Conservation (phyloP, 2,329 filamentous ascomycete species). For the Fusarium sp. region DNA sequence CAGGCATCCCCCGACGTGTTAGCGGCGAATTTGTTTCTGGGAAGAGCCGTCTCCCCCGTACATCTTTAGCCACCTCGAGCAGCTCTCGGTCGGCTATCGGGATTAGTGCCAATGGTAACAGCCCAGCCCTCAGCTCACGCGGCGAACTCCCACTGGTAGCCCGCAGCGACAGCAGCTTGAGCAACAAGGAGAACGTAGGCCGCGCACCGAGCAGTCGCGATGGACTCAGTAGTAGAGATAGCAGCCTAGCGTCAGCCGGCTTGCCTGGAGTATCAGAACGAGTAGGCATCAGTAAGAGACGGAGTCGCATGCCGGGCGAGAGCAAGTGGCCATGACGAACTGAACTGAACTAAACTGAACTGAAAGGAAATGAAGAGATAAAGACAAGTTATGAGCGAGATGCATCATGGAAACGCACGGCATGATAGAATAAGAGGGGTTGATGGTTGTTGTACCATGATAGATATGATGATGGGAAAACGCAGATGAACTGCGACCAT, state of each 20-base stretch:
- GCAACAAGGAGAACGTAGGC: slow-evolving; percentile 59
- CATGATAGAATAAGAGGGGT: slow-evolving; percentile 14
- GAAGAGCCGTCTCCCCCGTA: slow-evolving; percentile 60
- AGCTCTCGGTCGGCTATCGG: slow-evolving; percentile 40
- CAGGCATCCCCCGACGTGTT: slow-evolving; percentile 61
- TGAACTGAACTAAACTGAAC: neutral
- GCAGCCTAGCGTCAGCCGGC: slow-evolving; percentile 33
- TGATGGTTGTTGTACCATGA: slow-evolving; percentile 18
- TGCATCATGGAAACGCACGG: slow-evolving; percentile 29
- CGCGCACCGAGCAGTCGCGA: slow-evolving; percentile 47
- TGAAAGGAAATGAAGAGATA: slow-evolving; percentile 1
- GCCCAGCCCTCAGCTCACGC: slow-evolving; percentile 34
- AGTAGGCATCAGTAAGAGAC: slow-evolving; percentile 45
- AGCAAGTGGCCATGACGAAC: slow-evolving; percentile 48
- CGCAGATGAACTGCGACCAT: slow-evolving; percentile 15
- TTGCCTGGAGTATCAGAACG: slow-evolving; percentile 36
- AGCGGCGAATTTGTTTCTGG: slow-evolving; percentile 58
- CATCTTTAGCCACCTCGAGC: slow-evolving; percentile 53
- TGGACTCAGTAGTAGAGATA: slow-evolving; percentile 45
- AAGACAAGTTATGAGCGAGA: slow-evolving; percentile 19
- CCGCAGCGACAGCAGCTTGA: slow-evolving; percentile 58
- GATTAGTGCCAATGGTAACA: slow-evolving; percentile 38
- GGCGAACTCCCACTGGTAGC: slow-evolving; percentile 53
- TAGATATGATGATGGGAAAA: slow-evolving; percentile 29
- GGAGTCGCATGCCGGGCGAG: slow-evolving; percentile 48